These are phyloP conservation scores for Heracleum sosnowskyi DNA, from an alignment of 129 eudicot genomes.

Conservation along the genomic window DNA sequence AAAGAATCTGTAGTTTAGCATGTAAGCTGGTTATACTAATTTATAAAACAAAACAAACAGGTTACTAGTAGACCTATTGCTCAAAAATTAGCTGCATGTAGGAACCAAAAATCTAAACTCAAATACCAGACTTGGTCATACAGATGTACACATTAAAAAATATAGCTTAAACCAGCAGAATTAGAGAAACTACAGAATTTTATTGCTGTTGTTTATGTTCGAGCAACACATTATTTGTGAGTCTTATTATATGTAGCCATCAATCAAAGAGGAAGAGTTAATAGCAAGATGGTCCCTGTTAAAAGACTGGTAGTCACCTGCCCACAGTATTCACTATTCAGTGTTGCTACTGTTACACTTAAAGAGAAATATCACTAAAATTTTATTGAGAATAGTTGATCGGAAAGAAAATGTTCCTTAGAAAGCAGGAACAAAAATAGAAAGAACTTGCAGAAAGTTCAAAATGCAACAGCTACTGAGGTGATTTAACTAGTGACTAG, in stretches of 20 bases:
- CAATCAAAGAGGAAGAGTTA: background rate
- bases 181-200: background rate
- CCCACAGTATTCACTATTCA: background rate
- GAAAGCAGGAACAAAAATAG: background rate
- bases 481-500: background rate
- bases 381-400: background rate
- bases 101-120: background rate
- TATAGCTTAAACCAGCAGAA: background rate
- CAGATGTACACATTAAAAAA: background rate
- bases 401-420: background rate
- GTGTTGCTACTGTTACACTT: background rate
- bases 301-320: background rate
- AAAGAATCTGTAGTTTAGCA: background rate
- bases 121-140: background rate
- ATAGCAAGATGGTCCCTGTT: background rate
- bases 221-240: background rate
- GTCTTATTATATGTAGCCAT: background rate
- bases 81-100: background rate
- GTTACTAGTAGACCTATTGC: background rate
- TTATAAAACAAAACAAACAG: background rate
- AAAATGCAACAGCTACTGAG: background rate
- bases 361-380: background rate
- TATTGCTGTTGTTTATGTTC: background rate
- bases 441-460: background rate
- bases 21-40: background rate